Conservation (phyloP, 495 filamentous ascomycete species). For the Xylaria longipes region DNA sequence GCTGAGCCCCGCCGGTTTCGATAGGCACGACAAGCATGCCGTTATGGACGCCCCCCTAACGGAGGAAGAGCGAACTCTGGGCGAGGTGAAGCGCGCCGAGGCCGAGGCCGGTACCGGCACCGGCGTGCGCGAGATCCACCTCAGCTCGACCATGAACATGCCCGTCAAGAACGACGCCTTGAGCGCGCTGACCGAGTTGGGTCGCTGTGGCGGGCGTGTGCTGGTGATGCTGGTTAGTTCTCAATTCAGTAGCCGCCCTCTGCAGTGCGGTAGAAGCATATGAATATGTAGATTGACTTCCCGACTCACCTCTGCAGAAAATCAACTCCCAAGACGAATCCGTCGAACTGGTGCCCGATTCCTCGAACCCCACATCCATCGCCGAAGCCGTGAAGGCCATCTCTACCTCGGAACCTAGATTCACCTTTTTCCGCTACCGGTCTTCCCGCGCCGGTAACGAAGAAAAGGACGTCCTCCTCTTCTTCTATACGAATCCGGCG, state of each 20-base stretch:
- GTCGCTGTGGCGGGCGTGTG: conserved; percentile 53
- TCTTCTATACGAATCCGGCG: conserved; percentile 92
- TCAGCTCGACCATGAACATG: conserved; percentile 67
- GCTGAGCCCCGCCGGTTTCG: conserved; percentile 74
- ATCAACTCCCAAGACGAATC: conserved; percentile 80
- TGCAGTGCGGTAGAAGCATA: not conserved
- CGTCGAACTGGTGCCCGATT: conserved; percentile 70
- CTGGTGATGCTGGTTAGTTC: conserved; percentile 82
- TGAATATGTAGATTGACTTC: not conserved
- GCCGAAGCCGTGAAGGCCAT: conserved; percentile 66
- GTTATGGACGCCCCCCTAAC: conserved; percentile 79
- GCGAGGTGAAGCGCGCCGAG: conserved; percentile 80
- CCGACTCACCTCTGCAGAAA: conserved; percentile 50
- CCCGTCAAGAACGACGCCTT: conserved; percentile 72
- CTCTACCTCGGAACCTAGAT: conserved; percentile 81
- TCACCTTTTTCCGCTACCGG: conserved; percentile 83
- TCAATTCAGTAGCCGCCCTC: not conserved
- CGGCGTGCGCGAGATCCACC: conserved; percentile 61
- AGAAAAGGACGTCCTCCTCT: conserved; percentile 73
- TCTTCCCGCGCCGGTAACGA: conserved; percentile 54
- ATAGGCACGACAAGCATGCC: conserved; percentile 73
- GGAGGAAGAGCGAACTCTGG: conserved; percentile 81
- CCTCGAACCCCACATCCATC: conserved; percentile 52
- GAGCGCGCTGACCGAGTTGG: conserved; percentile 66
- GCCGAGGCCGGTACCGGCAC: conserved; percentile 79